A percentile compares a stretch with the other conserved stretches of the same genome.
phyloP scores from a whole-genome alignment of 2,329 filamentous ascomycete species.

The Penicillium sp. region DNA sequence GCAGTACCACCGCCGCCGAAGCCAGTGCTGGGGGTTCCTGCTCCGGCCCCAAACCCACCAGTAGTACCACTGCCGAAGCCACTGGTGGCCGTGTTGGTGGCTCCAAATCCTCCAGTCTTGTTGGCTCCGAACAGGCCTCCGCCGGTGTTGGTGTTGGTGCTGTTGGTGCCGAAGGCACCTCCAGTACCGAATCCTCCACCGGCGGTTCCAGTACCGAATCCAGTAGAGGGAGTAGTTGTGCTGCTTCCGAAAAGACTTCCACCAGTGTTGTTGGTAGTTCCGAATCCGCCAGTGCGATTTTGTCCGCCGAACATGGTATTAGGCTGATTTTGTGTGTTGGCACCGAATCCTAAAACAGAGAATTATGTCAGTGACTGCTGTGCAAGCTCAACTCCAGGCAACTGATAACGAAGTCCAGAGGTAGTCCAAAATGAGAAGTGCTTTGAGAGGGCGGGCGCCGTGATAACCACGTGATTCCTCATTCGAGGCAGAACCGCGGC shows the following conservation, averaged over 20 bases:
- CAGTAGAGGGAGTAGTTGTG: constrained; percentile 14
- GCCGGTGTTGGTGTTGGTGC: constrained; percentile 22
- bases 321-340: constrained; percentile 30
- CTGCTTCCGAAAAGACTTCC: constrained; percentile 34
- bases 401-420: not conserved
- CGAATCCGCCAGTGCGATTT: constrained; percentile 30
- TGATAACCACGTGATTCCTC: not conserved
- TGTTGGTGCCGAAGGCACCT: constrained; percentile 22
- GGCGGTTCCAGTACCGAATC: constrained; percentile 13
- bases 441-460: constrained; percentile 4
- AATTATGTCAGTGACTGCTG: constrained; percentile 18
- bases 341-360: constrained; percentile 34
- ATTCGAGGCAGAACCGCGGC: not conserved
- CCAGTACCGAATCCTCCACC: constrained; percentile 28
- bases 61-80: constrained; percentile 19
- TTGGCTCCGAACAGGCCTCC: constrained; percentile 32
- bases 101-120: constrained; percentile 26
- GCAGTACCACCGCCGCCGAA: constrained; percentile 43
- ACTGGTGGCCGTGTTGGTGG: constrained; percentile 20
- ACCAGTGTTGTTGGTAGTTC: constrained; percentile 27
- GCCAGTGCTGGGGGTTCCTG: constrained; percentile 19
- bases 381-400: not conserved
- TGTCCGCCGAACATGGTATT: constrained; percentile 37
- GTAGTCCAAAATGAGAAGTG: not conserved
- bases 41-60: constrained; percentile 23